Evolutionary conservation across 2,329 filamentous ascomycete genomes (phyloP), one percentile per base, ranked within the genome.

Genomic region (Colletotrichum musicola): DNA sequence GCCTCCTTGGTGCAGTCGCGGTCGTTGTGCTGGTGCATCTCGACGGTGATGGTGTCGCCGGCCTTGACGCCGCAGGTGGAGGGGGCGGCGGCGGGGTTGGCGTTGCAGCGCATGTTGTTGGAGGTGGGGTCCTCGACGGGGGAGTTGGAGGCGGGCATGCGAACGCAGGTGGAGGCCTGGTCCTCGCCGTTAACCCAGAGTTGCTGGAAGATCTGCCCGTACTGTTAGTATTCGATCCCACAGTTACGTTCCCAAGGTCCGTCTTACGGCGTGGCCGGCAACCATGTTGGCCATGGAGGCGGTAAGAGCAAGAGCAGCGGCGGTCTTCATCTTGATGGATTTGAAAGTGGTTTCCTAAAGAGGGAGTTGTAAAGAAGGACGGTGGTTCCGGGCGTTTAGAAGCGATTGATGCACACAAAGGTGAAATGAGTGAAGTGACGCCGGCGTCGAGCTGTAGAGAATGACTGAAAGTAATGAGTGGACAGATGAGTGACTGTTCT

Each of bases 11-110:
- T 69, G 73, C 84, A 86, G 50, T 75, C 75, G 20, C 84, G 80
- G 75, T 81, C 79, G 57, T 75, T 75, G 55, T 76, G 77, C 74
- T 83, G 81, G 71, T 85, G 82, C 82, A 85, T 85, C 71, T 84
- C 83, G 22, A 84, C 79, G 4, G 81, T 83, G 59, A 84, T 74
- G 30, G 74, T 80, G 38, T 73, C 73, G 3, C 81, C 81, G 47
- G 79, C 80, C 71, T 73, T 64, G 44, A 64, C 56, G 10, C 51
- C 51, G 65, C 44, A 63, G 64, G 64, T 64, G 56, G 78, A 80
- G 49, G 77, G 75, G n/a, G 76, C 74, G 5, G 74, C 68, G 4
- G 81, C 78, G 16, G 77, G 72, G 22, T 77, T 77, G 30, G 75
- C 77, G 71, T 85, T 85, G 71, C 83, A 85, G 65, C 78, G 75